Evolutionary conservation across 768 basidiomycete genomes (phyloP).

Genomic region (Rhizopogon vesiculosus): DNA sequence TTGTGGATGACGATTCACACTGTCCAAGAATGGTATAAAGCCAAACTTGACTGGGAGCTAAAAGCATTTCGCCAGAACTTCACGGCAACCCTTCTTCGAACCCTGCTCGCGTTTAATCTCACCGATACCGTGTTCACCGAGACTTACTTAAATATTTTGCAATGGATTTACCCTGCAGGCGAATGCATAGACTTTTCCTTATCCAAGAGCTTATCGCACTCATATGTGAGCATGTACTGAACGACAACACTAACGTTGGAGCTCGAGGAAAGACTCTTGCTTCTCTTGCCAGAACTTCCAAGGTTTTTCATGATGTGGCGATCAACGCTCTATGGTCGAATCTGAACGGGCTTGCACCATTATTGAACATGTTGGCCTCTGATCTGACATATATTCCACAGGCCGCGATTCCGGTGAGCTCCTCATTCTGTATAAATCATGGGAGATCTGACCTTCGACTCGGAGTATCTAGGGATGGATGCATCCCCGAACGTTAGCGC

Average conservation of each 20-base stretch:
- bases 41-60: too few relatives aligned
- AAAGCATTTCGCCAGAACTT: too few relatives aligned
- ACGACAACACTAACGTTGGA: not conserved
- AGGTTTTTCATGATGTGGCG: constrained; percentile 5
- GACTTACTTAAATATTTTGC: not conserved
- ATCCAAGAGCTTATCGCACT: constrained; percentile 2
- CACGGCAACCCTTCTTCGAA: too few relatives aligned
- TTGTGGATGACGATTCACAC: too few relatives aligned
- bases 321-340: constrained; percentile 1
- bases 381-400: not conserved
- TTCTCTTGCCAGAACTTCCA: constrained; percentile 9
- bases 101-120: too few relatives aligned
- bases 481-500: not conserved
- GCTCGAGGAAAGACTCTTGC: constrained; percentile 4
- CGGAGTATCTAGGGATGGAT: too few relatives aligned
- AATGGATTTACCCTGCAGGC: not conserved
- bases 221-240: not conserved
- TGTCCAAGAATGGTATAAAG: too few relatives aligned
- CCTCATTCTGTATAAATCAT: not conserved
- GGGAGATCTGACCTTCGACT: not conserved
- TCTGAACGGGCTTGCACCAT: constrained; percentile 1
- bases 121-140: too few relatives aligned
- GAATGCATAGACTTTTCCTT: constrained; percentile 3
- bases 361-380: not conserved
- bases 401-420: not conserved